Evolutionary conservation across 108 stramenopile species (phyloP).

Genomic region (Nitzschia sp.): DNA sequence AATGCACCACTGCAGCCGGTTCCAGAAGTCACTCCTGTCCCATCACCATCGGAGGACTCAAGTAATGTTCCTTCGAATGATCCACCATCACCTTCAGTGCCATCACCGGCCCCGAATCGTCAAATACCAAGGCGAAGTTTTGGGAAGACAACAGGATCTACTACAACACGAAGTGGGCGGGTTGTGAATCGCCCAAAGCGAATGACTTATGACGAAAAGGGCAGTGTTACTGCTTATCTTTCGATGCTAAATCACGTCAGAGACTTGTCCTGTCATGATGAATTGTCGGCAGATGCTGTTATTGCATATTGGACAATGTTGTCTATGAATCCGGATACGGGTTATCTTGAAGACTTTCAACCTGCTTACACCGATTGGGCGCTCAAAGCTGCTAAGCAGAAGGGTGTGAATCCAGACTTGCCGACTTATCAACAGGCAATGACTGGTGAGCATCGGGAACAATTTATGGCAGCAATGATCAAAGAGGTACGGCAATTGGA

Average conservation of each 20-base stretch:
- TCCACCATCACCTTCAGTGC: not conserved
- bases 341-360: not conserved
- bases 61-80: not conserved
- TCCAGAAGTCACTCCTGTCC: not conserved
- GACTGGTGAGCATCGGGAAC: not conserved
- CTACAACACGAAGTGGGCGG: too few species aligned
- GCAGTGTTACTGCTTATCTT: not conserved
- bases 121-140: not conserved
- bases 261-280: not conserved
- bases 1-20: too few species aligned
- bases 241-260: not conserved
- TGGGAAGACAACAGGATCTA: not conserved
- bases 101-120: not conserved
- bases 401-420: constrained; percentile 20
- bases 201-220: too few species aligned
- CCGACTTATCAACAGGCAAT: constrained; percentile 22
- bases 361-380: not conserved
- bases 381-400: not conserved
- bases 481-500: not conserved
- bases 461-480: not conserved
- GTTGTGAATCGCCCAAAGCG: not conserved
- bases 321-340: not conserved
- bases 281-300: not conserved
- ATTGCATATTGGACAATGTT: not conserved
- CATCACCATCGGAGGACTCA: not conserved